phyloP scores from a whole-genome alignment of 129 eudicot genomes.

The Deinandra increscens region DNA sequence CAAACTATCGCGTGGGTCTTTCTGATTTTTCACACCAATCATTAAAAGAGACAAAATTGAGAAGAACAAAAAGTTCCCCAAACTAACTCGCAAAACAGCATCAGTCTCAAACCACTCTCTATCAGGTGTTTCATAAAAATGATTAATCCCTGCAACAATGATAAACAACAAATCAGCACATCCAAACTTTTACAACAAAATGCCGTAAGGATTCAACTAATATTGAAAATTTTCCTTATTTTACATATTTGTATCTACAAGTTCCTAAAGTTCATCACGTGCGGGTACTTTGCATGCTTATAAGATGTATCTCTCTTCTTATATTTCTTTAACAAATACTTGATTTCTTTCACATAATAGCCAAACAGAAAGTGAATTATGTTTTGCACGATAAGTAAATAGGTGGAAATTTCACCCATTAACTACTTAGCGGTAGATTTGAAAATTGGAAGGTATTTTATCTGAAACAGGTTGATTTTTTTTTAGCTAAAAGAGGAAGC shows the following conservation, averaged over 20 bases:
- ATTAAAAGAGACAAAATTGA: conserved; percentile 70
- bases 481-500: neutral
- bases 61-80: conserved; percentile 94
- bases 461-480: neutral
- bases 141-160: conserved; percentile 84
- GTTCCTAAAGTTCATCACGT: neutral
- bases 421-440: neutral
- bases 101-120: conserved; percentile 99
- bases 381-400: neutral
- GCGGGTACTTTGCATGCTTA: conserved; percentile 1
- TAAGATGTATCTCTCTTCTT: conserved; percentile 5
- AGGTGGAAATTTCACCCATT: neutral
- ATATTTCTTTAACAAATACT: neutral
- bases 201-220: conserved; percentile 3
- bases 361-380: neutral
- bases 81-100: conserved; percentile 97
- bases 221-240: neutral
- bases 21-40: conserved; percentile 93
- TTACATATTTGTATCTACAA: conserved; percentile 9
- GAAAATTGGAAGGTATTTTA: neutral
- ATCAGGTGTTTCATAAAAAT: conserved; percentile 82
- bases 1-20: conserved; percentile 91
- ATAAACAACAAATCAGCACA: conserved; percentile 5
- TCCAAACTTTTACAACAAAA: neutral
- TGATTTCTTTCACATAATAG: neutral